phyloP scores from a whole-genome alignment of 768 basidiomycete species.

The Rhizopogon vulgaris region DNA sequence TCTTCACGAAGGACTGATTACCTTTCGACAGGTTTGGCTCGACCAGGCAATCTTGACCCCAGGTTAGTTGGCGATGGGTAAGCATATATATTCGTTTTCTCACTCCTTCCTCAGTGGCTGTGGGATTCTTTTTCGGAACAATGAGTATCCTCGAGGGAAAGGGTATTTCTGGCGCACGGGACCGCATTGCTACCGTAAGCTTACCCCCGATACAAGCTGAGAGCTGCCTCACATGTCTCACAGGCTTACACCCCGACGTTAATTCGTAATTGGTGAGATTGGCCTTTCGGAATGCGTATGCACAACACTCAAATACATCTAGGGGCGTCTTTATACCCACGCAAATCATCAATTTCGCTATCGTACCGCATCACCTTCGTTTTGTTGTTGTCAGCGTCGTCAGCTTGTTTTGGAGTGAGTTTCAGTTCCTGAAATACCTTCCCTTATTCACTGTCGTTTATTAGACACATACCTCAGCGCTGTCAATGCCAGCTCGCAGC shows the following conservation, averaged over 20 bases:
- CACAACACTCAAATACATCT: background rate
- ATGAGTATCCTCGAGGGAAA: constrained; percentile 83
- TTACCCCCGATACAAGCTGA: background rate
- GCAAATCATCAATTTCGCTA: constrained; percentile 71
- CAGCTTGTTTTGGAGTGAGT: constrained; percentile 79
- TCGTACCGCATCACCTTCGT: constrained; percentile 73
- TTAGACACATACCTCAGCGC: constrained; percentile 63
- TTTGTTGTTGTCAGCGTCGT: constrained; percentile 72
- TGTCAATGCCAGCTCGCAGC: constrained; percentile 34
- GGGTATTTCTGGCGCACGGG: constrained; percentile 41
- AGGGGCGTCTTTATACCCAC: constrained; percentile 74
- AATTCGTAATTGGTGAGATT: constrained; percentile 63
- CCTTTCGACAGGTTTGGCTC: constrained; percentile 56
- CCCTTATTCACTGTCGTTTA: background rate
- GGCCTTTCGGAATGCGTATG: background rate
- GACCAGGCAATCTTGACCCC: constrained; percentile 81
- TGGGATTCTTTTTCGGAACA: constrained; percentile 59
- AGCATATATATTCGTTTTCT: background rate
- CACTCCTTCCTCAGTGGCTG: constrained; percentile 26
- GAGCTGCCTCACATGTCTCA: constrained; percentile 7
- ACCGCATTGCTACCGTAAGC: constrained; percentile 35
- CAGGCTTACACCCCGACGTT: constrained; percentile 71
- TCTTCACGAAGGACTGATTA: background rate
- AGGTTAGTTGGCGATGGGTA: constrained; percentile 27
- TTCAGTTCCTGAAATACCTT: background rate